Conservation (phyloP, 352 stramenopile genomes). For the Globisporangium paddicum region DNA sequence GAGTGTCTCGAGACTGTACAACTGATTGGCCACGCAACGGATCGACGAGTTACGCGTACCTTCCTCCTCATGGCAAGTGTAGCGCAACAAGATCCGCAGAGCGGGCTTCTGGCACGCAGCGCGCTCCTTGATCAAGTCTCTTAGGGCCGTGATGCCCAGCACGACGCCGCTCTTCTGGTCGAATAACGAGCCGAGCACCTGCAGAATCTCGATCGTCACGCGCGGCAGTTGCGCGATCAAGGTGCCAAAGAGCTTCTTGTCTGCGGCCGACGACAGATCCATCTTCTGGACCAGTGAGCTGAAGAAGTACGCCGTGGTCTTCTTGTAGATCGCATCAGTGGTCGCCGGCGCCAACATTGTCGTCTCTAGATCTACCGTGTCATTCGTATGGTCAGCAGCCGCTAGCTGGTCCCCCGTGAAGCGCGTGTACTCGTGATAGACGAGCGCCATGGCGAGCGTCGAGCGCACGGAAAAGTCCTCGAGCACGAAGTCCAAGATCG, state of each 20-base stretch:
- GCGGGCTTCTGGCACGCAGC: constrained; percentile 43
- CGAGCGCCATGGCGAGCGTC: constrained; percentile 43
- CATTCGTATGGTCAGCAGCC: neutral
- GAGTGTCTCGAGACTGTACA: constrained; percentile 51
- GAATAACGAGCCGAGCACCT: constrained; percentile 43
- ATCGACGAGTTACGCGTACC: constrained; percentile 65
- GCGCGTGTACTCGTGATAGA: constrained; percentile 64
- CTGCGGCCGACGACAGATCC: constrained; percentile 50
- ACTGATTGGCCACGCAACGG: constrained; percentile 73
- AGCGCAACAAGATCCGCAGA: constrained; percentile 63
- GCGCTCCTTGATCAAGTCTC: constrained; percentile 66
- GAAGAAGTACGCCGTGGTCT: constrained; percentile 52
- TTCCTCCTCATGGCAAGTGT: constrained; percentile 61
- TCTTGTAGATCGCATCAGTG: constrained; percentile 28
- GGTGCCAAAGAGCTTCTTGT: constrained; percentile 66
- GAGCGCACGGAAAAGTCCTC: constrained; percentile 45
- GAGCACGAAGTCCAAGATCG: constrained; percentile 63
- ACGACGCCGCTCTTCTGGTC: constrained; percentile 51
- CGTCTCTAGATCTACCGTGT: neutral
- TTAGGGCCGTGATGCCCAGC: constrained; percentile 66
- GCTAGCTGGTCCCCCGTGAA: constrained; percentile 21
- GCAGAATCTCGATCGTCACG: constrained; percentile 55
- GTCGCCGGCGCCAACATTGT: neutral
- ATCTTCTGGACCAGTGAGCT: constrained; percentile 31
- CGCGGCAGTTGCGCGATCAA: constrained; percentile 52